Evolutionary conservation across 2,329 filamentous ascomycete genomes (phyloP), one percentile per base, ranked within the genome.

Genomic region (Alternaria hordeiaustralica): DNA sequence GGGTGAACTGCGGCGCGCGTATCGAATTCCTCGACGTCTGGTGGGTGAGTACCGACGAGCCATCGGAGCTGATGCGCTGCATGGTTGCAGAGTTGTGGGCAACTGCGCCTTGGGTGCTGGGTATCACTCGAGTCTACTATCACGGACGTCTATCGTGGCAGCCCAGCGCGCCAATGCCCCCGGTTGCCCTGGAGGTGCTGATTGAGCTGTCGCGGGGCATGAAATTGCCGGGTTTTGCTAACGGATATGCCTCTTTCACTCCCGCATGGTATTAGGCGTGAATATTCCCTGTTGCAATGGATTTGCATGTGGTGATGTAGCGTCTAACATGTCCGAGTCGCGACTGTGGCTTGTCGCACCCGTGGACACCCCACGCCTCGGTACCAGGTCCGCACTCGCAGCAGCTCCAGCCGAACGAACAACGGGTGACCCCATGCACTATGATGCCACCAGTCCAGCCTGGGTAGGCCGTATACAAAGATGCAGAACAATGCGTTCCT

Each of bases 1-100:
- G 86, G 10, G 89, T 93, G 83, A 97, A 97, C 79, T 87, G 91
- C 64, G 93, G 86, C 64, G 84, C 85, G 65, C 79, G 71, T 65
- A 72, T 78, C 41, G 80, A 73, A 26, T 67, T 68, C 61, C 81
- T 80, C 56, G 81, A 82, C 61, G 78, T 81, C 57, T 68, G 71
- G 56, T 75, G 68, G 26, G 81, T 80, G 55, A 82, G 75, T 55
- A 83, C 68, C 49, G 82, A 84, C 11, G 80, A 79, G 57, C 79
- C 74, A 65, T 84, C 82, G 50, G 77, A 69, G 65, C 75, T 75
- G 58, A 76, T 74, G 59, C 71, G 71, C 57, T 76, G 76, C 79
- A 81, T 81, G 57, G 63, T 57, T 60, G 45, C 21, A 25, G 44
- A 49, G 23, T 8, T 7, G 10, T 18, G 15, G 47, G 57, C 11